Percentiles rank a stretch among this genome's conserved stretches.
phyloP scores from a whole-genome alignment of 1,284 basidiomycete genomes.

The Amylostereum areolatum region DNA sequence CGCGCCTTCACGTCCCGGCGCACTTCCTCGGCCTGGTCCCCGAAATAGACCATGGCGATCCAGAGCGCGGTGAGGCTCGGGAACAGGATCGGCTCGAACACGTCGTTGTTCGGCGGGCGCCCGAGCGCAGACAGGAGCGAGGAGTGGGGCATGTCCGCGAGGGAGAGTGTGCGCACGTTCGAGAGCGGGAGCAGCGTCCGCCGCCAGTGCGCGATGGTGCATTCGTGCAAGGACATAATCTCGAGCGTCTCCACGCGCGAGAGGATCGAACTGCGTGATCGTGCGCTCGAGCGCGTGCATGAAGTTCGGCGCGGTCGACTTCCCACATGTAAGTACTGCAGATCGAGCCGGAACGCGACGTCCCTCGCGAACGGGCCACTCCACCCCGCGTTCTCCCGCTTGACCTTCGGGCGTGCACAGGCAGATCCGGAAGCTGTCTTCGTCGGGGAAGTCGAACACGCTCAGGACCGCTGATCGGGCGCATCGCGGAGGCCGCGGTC shows the following conservation, averaged over 20 bases:
- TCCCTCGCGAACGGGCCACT: not conserved
- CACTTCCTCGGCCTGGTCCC: no score
- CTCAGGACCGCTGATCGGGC: not conserved
- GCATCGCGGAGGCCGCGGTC: not conserved
- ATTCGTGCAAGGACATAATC: not conserved
- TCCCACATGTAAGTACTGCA: not conserved
- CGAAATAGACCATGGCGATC: no score
- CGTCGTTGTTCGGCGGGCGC: no score
- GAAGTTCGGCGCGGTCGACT: not conserved
- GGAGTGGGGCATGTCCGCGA: not conserved
- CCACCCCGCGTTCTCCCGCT: not conserved
- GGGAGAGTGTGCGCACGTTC: not conserved
- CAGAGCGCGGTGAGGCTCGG: no score
- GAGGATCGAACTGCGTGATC: not conserved
- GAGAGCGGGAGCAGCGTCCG: not conserved
- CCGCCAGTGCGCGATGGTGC: not conserved
- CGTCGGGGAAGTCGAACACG: constrained; percentile 1
- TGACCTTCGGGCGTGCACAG: not conserved
- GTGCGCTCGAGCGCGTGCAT: not conserved
- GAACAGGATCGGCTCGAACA: no score
- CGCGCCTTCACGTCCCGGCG: no score
- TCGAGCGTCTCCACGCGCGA: not conserved
- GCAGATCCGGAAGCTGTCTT: not conserved
- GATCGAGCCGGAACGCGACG: not conserved
- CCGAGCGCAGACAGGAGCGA: not conserved